phyloP scores from a whole-genome alignment of 2,329 filamentous ascomycete species.

The Trichoderma sp. region DNA sequence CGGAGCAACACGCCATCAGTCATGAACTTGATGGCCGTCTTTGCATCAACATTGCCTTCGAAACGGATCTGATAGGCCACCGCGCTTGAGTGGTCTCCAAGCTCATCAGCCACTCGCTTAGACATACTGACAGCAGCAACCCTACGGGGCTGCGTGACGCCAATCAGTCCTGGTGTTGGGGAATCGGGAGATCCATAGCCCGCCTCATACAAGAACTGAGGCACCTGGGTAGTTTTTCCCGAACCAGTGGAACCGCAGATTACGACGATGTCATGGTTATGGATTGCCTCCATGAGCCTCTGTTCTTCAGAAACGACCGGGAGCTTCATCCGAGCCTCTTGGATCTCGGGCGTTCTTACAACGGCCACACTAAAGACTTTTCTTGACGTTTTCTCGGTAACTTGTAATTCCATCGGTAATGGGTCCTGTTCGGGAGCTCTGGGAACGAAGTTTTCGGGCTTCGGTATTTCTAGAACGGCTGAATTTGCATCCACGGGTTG shows the following conservation, averaged over 20 bases:
- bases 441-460: conserved; percentile 63
- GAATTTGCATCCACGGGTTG: conserved; percentile 47
- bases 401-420: conserved; percentile 65
- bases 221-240: conserved; percentile 96
- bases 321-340: conserved; percentile 74
- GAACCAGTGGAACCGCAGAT: conserved; percentile 95
- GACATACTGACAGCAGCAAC: conserved; percentile 98
- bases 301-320: conserved; percentile 96
- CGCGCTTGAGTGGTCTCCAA: conserved; percentile 72
- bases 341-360: conserved; percentile 69
- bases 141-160: conserved; percentile 89
- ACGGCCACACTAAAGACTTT: conserved; percentile 78
- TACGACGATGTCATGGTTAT: conserved; percentile 86
- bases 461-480: conserved; percentile 53
- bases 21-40: conserved; percentile 97
- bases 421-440: conserved; percentile 71
- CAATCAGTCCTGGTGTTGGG: conserved; percentile 87
- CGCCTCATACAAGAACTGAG: conserved; percentile 93
- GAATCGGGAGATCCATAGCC: conserved; percentile 81
- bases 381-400: conserved; percentile 60
- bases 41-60: conserved; percentile 75
- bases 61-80: conserved; percentile 97
- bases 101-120: conserved; percentile 82
- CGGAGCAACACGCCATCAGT: conserved; percentile 94
- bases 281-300: conserved; percentile 95